These are phyloP conservation scores for Fusarium sp. DNA, from an alignment of 2,329 filamentous ascomycete genomes.

Conservation along the genomic window DNA sequence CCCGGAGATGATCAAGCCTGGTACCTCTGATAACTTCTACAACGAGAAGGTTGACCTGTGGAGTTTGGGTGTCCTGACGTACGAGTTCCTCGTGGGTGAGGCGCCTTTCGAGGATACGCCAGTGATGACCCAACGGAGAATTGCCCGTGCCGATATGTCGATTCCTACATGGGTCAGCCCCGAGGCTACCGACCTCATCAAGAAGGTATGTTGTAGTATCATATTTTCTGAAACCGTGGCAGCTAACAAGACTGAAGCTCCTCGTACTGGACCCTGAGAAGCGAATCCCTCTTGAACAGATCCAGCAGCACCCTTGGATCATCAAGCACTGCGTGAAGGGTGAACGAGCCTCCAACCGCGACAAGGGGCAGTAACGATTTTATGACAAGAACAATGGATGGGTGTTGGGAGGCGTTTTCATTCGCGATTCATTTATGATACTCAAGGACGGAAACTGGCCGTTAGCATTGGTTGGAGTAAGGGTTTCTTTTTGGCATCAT, in stretches of 20 bases:
- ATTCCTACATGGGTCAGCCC: slow-evolving; percentile 90
- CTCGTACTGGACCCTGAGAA: slow-evolving; percentile 95
- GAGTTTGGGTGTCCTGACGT: slow-evolving; percentile 93
- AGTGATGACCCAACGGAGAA: slow-evolving; percentile 92
- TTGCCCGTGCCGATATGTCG: slow-evolving; percentile 89
- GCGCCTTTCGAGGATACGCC: slow-evolving; percentile 97
- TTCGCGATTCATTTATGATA: slow-evolving; percentile 29
- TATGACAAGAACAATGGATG: slow-evolving; percentile 30
- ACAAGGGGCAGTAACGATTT: slow-evolving; percentile 52
- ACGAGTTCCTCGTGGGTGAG: slow-evolving; percentile 95
- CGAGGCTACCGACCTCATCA: slow-evolving; percentile 92
- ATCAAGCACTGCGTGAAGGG: slow-evolving; percentile 87
- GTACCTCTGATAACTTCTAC: slow-evolving; percentile 86
- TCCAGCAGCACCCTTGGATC: slow-evolving; percentile 94
- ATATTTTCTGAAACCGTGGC: not conserved
- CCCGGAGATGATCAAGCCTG: slow-evolving; percentile 94
- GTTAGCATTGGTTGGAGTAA: slow-evolving; percentile 50
- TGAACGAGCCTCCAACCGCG: slow-evolving; percentile 63
- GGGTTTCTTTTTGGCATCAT: slow-evolving; percentile 39
- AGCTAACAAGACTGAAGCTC: slow-evolving; percentile 64
- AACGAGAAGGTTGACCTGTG: slow-evolving; percentile 96
- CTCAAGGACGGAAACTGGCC: slow-evolving; percentile 32
- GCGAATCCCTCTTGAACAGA: slow-evolving; percentile 87
- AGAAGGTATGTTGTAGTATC: slow-evolving; percentile 70
- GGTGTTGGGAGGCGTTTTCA: slow-evolving; percentile 37